Base-by-base conservation (phyloP, 1,284 basidiomycete genomes). In the Cutaneotrichosporon sp. region DNA sequence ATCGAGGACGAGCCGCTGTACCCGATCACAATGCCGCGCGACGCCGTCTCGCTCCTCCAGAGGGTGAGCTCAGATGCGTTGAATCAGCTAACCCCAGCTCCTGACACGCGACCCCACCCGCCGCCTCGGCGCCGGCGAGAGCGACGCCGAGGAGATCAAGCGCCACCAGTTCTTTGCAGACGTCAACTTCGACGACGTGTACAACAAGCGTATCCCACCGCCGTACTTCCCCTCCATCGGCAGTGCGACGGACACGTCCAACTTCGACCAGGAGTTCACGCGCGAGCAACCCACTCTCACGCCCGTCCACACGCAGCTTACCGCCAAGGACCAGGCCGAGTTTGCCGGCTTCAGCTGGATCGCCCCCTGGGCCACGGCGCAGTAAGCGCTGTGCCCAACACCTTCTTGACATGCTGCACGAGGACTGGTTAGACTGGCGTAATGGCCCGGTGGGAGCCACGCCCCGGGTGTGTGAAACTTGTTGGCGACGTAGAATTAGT, bases 11-110 rank as follows among this genome's bases (percentile, higher is more conserved):
- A 99, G 77, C 95, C 95, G 46, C 79, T 99, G 67, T 99, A 99
- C 80, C 97, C 97, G 2, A 97, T 99, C 72, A 98, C 97, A n/a
- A 99, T 99, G 97, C 97, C 95, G 8, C 86, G 92, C 59, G 95
- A 98, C 72, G 95, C 94, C 18, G 95, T 99, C 54, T 94, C 92
- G 24, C 90, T 99, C 55, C 79, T 99, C 62, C 94, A 97, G 76
- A 93, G 95, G 84, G 92, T 92, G 67, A 60, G 77, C 65, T 25
- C 22, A 18, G 3, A 22, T 46, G 38, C 14, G 25, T 38, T 4
- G 2, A 18, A 13, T 31, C 24, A 27, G 27, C n/a, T 36, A 52
- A 22, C 59, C n/a, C 8, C 71, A 95, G 92, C 82, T 99, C 9
- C 83, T 99, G 66, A 97, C 93, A 1, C 87, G 95, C 46, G 97